These are phyloP conservation scores for Lippia alba DNA, from an alignment of 305 asterid genomes.

Conservation along the genomic window DNA sequence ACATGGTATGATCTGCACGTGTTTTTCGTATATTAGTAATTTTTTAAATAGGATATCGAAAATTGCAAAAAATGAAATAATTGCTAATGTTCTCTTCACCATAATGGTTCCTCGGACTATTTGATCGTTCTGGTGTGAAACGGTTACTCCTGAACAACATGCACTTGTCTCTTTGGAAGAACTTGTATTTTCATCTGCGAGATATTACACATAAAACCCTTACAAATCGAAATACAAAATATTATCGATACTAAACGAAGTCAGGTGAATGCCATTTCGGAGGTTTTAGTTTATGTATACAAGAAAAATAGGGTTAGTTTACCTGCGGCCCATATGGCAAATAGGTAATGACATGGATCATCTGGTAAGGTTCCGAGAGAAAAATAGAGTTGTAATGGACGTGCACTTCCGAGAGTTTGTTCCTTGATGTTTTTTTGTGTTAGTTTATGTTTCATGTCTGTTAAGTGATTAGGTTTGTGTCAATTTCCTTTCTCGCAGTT, in stretches of 20 bases:
- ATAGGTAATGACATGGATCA: slow-evolving; percentile 62
- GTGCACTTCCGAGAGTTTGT: too few relatives aligned
- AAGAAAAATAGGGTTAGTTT: slow-evolving; percentile 9
- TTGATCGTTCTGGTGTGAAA: slow-evolving; percentile 1
- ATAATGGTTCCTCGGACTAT: slow-evolving; percentile 56
- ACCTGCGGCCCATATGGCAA: slow-evolving; percentile 60
- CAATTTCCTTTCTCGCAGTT: too few relatives aligned
- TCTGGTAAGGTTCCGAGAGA: too few relatives aligned
- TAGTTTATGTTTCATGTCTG: too few relatives aligned
- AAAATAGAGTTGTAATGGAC: too few relatives aligned
- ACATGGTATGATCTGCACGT: slow-evolving; percentile 51
- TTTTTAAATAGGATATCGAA: background rate
- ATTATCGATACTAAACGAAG: too few relatives aligned
- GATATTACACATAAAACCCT: background rate
- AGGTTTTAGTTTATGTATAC: too few relatives aligned
- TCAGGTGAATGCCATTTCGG: background rate
- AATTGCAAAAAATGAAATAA: background rate
- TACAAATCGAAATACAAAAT: background rate
- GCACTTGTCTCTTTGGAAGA: slow-evolving; percentile 14
- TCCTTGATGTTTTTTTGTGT: too few relatives aligned
- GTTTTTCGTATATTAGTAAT: background rate
- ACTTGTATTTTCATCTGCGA: slow-evolving; percentile 22
- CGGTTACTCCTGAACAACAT: background rate
- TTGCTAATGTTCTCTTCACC: slow-evolving; percentile 39
- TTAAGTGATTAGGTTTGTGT: too few relatives aligned